A percentile compares a stretch with the other conserved stretches of the same genome.
These are phyloP conservation scores for Hymenoscyphus salicellus DNA, from an alignment of 2,329 filamentous ascomycete species.

Conservation along the genomic window DNA sequence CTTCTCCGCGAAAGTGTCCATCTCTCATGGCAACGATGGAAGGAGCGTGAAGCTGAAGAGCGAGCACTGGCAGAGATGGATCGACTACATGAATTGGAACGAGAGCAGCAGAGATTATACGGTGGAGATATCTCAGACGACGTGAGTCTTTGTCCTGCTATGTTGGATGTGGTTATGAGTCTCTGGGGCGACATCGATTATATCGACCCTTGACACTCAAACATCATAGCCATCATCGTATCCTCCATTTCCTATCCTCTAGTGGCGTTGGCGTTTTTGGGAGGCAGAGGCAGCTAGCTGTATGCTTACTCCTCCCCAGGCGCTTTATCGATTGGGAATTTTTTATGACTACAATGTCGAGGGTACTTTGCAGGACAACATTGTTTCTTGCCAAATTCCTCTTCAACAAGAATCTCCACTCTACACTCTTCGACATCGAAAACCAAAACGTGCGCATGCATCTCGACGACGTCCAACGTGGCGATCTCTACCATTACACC, in stretches of 20 bases:
- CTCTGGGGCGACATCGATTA: slow-evolving; percentile 37
- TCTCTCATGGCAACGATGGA: slow-evolving; percentile 35
- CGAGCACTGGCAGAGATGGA: slow-evolving; percentile 27
- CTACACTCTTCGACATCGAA: slow-evolving; percentile 24
- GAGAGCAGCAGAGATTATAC: slow-evolving; percentile 32
- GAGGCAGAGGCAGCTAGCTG: slow-evolving; percentile 15
- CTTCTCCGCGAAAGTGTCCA: slow-evolving; percentile 34
- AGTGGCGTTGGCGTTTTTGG: background rate
- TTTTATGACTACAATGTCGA: slow-evolving; percentile 24
- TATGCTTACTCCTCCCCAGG: slow-evolving; percentile 32
- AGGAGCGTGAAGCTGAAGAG: slow-evolving; percentile 30
- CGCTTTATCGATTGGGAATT: slow-evolving; percentile 25
- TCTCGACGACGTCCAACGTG: slow-evolving; percentile 19
- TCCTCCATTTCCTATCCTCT: background rate
- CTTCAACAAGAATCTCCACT: slow-evolving; percentile 20
- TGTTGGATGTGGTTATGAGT: slow-evolving; percentile 34
- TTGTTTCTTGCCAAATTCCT: slow-evolving; percentile 19
- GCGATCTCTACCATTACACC: slow-evolving; percentile 20
- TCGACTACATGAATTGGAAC: slow-evolving; percentile 23
- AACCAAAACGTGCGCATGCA: slow-evolving; percentile 14
- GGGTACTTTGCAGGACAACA: slow-evolving; percentile 16
- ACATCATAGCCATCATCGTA: slow-evolving; percentile 1
- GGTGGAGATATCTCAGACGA: slow-evolving; percentile 34
- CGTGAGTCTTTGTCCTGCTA: slow-evolving; percentile 34
- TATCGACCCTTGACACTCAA: slow-evolving; percentile 30